These are phyloP conservation scores for Manihot esculenta DNA, from an alignment of 441 rosid genomes.

Conservation along the genomic window DNA sequence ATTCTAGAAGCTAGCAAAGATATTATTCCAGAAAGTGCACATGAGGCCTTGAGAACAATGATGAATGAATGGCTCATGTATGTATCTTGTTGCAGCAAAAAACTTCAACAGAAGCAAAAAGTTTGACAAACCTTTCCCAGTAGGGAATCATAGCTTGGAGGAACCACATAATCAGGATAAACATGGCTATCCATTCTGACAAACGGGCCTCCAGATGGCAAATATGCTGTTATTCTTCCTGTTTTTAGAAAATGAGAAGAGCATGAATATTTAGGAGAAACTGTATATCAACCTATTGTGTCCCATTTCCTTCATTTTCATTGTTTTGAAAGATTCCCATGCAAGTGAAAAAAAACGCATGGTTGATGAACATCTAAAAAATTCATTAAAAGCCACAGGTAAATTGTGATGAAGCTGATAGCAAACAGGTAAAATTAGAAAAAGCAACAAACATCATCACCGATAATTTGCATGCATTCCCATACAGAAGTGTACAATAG, in stretches of 20 bases:
- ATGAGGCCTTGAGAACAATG: not conserved
- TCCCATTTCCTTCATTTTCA: constrained; percentile 5
- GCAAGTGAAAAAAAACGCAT: too few species aligned
- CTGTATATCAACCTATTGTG: constrained; percentile 2
- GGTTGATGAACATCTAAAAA: not conserved
- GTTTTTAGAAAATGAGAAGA: constrained; percentile 28
- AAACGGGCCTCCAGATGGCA: constrained; percentile 98
- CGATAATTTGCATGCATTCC: not conserved
- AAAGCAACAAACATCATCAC: too few species aligned
- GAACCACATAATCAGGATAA: constrained; percentile 94
- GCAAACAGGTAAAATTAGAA: not conserved
- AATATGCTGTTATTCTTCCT: constrained; percentile 91
- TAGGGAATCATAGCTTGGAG: constrained; percentile 96
- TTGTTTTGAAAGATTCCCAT: not conserved
- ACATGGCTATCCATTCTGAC: constrained; percentile 99
- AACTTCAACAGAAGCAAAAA: constrained; percentile 9
- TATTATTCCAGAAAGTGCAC: not conserved
- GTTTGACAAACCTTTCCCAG: constrained; percentile 78
- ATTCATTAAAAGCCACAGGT: not conserved
- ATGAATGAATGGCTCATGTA: not conserved
- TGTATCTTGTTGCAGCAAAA: not conserved
- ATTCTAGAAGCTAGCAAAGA: not conserved
- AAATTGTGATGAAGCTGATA: not conserved
- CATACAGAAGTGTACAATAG: not conserved
- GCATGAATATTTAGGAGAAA: not conserved